Base-by-base conservation (phyloP, 768 basidiomycete genomes). In the Psilocybe cubensis region DNA sequence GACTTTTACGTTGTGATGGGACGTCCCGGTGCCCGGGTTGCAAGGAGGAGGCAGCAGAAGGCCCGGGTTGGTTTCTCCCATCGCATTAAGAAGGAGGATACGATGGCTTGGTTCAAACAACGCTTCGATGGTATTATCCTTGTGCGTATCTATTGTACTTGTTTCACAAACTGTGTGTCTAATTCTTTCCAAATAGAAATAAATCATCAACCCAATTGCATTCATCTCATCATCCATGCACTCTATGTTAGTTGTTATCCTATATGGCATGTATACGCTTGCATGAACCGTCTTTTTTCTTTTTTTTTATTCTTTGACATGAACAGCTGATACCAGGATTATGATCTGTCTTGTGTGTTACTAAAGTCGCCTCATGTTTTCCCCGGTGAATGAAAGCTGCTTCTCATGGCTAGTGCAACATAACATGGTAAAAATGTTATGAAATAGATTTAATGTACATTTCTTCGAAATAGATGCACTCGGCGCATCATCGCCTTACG, bases 1-100 rank as follows among this genome's bases (percentile, higher is more conserved):
- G 96, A 99, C 80, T 98, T 99, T 80, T 96, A 88, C 72, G 91
- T 92, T 65, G 94, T 96, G 59, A 96, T 99, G 95, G 95, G 94
- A 65, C 88, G 96, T 67, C 94, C 96, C 50, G 96, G 96, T 65
- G 86, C 81, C 68, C 91, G 96, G 59, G 92, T 99, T 42, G 88
- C 96, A 66, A 85, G 85, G 80, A 82, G 96, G 79, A 97, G 91
- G 81, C 86, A 91, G 76, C 89, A 88, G 79, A 91, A 85, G 80
- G 84, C 92, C 40, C 83, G 89, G 56, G 77, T 99, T 71, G 96
- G 97, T 49, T 90, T 87, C 79, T 72, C 78, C 56, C 96, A 99
- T 82, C 87, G 88, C 59, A 90, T 98, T 66, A 92, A 86, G 84
- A 95, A 92, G 83, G 95, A 98, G 71, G 94, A 98, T 70, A 94